Base-by-base conservation (phyloP, 768 basidiomycete genomes). In the Phaffia tasmanica region DNA sequence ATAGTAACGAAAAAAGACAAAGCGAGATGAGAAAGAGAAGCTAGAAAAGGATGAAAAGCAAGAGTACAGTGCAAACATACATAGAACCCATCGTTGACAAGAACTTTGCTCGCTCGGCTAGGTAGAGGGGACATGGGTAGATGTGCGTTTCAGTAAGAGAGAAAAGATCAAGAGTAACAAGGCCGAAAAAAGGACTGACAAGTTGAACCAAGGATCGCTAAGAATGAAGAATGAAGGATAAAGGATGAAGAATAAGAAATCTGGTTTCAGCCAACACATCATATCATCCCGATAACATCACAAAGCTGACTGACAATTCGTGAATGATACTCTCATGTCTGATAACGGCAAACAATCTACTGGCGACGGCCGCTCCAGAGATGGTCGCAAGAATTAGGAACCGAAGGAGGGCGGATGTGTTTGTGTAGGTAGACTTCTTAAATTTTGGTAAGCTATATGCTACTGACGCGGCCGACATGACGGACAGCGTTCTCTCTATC, bases 281-380 rank as follows among this genome's bases (percentile, higher is more conserved):
- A 16, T 23, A 63, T 53, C 25, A 63, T 58, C 3, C 49, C 16
- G n/a, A 57, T 30, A 49, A 9, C 50, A 47, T 21, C 49, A 9
- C 18, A 57, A 42, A 11, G 4, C n/a, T 9, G 15, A 83, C 91
- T 72, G 70, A 95, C 92, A 97, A 98, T 81, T 98, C 95, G 77
- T 98, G 94, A 73, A 99, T 98, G 73, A 99, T 91, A 81, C 91
- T 94, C 80, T 99, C 95, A 76, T 95, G 97, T 72, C 97, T 89
- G 70, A 98, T 80, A 73, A 99, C 95, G 70, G 95, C 94, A 74
- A 99, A 99, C 73, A 97, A 81, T 76, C 95, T 85, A 67, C 92
- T 94, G 46, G 93, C 86, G 73, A 97, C 88, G 27, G 95, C 93
- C 73, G 93, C 91, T 71, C 83, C 91, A 64, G 91, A 91, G 73